phyloP scores from a whole-genome alignment of 1,139 yeast species.

The Groenewaldozyma sp. region DNA sequence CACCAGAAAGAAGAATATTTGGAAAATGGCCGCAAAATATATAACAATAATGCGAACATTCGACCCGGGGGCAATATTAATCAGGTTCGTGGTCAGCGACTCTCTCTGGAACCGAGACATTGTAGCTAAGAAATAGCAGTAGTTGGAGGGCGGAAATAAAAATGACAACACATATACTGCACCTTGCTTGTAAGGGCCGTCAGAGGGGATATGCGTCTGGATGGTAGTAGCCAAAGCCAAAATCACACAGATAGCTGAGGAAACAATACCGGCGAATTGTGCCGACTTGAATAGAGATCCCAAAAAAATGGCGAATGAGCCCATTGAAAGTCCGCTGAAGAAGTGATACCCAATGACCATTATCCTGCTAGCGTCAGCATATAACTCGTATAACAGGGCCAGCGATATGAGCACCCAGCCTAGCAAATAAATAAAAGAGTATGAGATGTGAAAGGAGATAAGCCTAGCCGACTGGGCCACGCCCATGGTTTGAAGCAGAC shows the following conservation, averaged over 20 bases:
- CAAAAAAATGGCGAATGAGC: constrained; percentile 27
- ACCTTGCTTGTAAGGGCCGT: constrained; percentile 21
- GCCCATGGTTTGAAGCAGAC: constrained; percentile 29
- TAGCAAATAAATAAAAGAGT: constrained; percentile 23
- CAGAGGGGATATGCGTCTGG: constrained; percentile 22
- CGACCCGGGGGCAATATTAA: constrained; percentile 23
- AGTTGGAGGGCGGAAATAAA: constrained; percentile 31
- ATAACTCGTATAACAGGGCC: constrained; percentile 19
- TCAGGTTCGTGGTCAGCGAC: constrained; percentile 18
- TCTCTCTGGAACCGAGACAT: constrained; percentile 24
- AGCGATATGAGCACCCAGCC: constrained; percentile 29
- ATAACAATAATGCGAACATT: constrained; percentile 23
- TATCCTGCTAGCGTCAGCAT: constrained; percentile 22
- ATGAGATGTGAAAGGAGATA: constrained; percentile 24
- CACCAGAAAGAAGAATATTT: constrained; percentile 21
- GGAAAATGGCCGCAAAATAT: constrained; percentile 26
- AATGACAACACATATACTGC: constrained; percentile 26
- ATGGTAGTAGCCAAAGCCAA: constrained; percentile 28
- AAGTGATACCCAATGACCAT: constrained; percentile 28
- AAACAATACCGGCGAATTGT: constrained; percentile 29
- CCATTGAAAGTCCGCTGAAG: constrained; percentile 27
- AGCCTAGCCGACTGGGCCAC: constrained; percentile 21
- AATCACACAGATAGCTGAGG: constrained; percentile 28
- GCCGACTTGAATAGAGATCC: constrained; percentile 28
- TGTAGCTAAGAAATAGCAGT: constrained; percentile 26